phyloP scores from a whole-genome alignment of 1,139 yeast species.

The Yamadazyma blattariae region DNA sequence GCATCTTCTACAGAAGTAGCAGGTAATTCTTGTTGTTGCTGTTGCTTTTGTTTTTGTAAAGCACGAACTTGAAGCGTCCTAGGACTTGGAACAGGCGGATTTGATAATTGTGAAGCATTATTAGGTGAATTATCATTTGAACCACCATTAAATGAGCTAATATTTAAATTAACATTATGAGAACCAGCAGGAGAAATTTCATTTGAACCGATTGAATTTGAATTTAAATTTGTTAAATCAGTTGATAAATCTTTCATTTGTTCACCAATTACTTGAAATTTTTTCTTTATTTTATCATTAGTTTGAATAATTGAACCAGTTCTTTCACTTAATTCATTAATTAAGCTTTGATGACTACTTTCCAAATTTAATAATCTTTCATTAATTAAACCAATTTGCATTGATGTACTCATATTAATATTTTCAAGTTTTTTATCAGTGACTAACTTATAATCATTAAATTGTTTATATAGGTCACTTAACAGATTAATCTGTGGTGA shows the following conservation, averaged over 20 bases:
- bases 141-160: background rate
- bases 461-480: constrained; percentile 13
- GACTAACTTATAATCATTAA: constrained; percentile 18
- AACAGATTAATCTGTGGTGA: background rate
- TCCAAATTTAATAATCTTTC: constrained; percentile 21
- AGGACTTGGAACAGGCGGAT: no score
- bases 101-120: no score
- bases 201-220: constrained; percentile 1
- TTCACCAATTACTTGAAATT: constrained; percentile 15
- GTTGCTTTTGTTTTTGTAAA: background rate
- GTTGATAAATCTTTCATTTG: constrained; percentile 16
- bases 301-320: constrained; percentile 1
- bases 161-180: no score
- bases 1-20: background rate
- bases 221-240: constrained; percentile 14
- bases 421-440: constrained; percentile 21
- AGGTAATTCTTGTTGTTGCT: background rate
- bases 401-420: constrained; percentile 16
- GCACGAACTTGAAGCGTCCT: background rate
- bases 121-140: no score
- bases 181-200: no score
- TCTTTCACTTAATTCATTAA: constrained; percentile 3
- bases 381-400: constrained; percentile 24
- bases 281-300: constrained; percentile 11
- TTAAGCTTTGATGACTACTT: constrained; percentile 2